Conservation (phyloP, 169 alveolate genomes). For the Eimeria maxima region DNA sequence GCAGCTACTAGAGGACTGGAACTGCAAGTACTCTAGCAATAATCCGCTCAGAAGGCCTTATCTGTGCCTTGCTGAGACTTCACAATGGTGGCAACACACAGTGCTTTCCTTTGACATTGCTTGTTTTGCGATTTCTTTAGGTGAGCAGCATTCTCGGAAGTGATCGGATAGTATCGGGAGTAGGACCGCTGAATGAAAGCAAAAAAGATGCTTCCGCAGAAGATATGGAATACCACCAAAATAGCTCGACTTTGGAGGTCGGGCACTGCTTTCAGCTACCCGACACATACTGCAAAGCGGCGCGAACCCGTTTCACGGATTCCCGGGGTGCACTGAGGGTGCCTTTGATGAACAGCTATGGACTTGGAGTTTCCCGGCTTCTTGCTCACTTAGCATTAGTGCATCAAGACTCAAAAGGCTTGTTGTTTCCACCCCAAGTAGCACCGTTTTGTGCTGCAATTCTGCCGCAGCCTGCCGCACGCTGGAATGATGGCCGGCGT, state of each 20-base stretch:
- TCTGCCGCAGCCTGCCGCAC: constrained; percentile 67
- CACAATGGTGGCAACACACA: background rate
- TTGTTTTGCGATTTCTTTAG: background rate
- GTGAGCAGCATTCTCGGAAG: constrained; percentile 52
- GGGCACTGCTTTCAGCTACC: constrained; percentile 75
- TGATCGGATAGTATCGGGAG: constrained; percentile 4
- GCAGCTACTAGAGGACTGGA: background rate
- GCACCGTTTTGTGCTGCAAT: constrained; percentile 58
- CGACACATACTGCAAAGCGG: constrained; percentile 40
- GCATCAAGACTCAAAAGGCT: constrained; percentile 48
- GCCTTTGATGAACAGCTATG: constrained; percentile 61
- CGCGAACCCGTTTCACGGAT: constrained; percentile 59
- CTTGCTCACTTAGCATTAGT: constrained; percentile 56
- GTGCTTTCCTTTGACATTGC: background rate
- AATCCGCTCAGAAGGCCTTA: too few species aligned
- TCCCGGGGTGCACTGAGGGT: constrained; percentile 26
- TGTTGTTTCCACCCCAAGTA: constrained; percentile 62
- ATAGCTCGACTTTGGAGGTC: constrained; percentile 41
- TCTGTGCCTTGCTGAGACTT: background rate
- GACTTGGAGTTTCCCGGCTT: constrained; percentile 62
- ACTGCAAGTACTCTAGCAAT: background rate
- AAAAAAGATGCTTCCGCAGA: background rate
- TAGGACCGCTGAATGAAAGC: background rate
- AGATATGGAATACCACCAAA: too few species aligned
- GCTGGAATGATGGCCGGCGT: constrained; percentile 34